Percentiles rank a stretch among this genome's conserved stretches.
These are phyloP conservation scores for Marasmius sp. DNA, from an alignment of 1,284 basidiomycete species.

Conservation along the genomic window DNA sequence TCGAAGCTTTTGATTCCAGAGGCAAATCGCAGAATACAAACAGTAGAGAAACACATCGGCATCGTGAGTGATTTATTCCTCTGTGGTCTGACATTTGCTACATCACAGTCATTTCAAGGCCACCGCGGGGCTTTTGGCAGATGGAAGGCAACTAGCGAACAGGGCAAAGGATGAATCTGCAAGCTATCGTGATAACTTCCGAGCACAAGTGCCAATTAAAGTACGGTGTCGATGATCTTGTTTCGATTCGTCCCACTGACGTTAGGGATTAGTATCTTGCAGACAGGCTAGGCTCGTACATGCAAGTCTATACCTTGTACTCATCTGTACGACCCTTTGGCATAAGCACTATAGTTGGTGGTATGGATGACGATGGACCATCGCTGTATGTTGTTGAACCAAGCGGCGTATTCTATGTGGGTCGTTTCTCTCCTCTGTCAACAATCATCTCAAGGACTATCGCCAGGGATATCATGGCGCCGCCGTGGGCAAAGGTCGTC, in stretches of 20 bases:
- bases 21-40: conserved; percentile 91
- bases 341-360: conserved; percentile 88
- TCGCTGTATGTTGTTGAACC: conserved; percentile 92
- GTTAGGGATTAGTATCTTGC: conserved; percentile 63
- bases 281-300: conserved; percentile 85
- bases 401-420: conserved; percentile 88
- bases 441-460: background rate
- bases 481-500: conserved; percentile 95
- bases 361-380: conserved; percentile 89
- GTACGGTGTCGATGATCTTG: conserved; percentile 39
- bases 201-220: conserved; percentile 79
- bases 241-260: conserved; percentile 1
- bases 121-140: conserved; percentile 91
- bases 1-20: conserved; percentile 96
- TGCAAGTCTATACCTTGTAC: conserved; percentile 97
- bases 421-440: conserved; percentile 20
- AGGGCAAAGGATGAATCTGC: conserved; percentile 85
- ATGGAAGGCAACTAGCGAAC: conserved; percentile 88
- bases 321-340: conserved; percentile 98
- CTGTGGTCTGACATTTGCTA: background rate
- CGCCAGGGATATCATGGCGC: conserved; percentile 87
- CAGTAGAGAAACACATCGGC: conserved; percentile 91
- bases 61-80: conserved; percentile 52
- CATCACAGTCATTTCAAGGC: conserved; percentile 50
- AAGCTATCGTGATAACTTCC: conserved; percentile 77